Base-by-base conservation (phyloP, 768 basidiomycete genomes). In the Mycena venus region DNA sequence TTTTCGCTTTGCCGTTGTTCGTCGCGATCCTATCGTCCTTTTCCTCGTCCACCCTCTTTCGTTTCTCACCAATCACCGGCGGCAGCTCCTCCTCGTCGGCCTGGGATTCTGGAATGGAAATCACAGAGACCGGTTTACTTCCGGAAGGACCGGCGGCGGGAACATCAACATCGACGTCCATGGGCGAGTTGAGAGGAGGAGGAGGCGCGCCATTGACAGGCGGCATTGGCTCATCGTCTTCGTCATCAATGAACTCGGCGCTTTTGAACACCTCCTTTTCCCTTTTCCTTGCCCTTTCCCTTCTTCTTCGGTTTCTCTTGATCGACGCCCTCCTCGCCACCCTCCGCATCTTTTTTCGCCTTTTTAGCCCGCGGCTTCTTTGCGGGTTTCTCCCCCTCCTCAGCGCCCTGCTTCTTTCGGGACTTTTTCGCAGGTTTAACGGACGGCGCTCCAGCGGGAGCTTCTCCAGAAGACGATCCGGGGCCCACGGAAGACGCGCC, bases 221-320 rank as follows among this genome's bases (percentile, higher is more conserved):
- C 23, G 59, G 8, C 14, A 51, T 4, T 27, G 25, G 60, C 9
- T 69, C 66, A 53, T 74, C 72, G 34, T 82, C 81, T 56, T 86
- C 83, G 11, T 85, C 78, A 23, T 81, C 79, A 23, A 88, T 84
- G 65, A 86, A 85, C 75, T 88, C 88, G n/a, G 82, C 79, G 75
- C 87, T 88, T 75, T 86, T 87, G 82, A 84, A 86, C 8, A 75
- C 79, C 61, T 84, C 82, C 71, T 81, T 80, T 79, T 29, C 73
- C 82, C 60, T 85, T 84, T 36, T 72, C 82, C 60, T 85, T 84
- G 51, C 74, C 80, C 72, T 85, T 87, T 25, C 71, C 70, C 63
- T 82, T 82, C 47, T 77, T 78, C 73, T 78, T 81, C 23, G 78
- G 56, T 42, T 71, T 71, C 23, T 47, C 69, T 14, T 58, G 71